phyloP scores from a whole-genome alignment of 768 basidiomycete genomes.

The Rhizopogon vulgaris region DNA sequence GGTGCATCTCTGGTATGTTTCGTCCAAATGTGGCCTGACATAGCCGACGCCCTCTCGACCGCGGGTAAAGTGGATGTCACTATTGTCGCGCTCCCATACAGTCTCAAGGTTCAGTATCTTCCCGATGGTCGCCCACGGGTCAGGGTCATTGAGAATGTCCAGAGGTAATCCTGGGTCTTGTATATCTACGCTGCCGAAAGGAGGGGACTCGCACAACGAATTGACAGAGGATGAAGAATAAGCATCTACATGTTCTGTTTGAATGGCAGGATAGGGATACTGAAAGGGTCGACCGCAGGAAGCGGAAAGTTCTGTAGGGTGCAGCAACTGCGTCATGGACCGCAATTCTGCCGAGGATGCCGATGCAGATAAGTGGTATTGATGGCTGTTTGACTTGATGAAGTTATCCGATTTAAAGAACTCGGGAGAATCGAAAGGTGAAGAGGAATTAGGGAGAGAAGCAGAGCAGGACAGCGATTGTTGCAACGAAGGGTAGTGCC shows the following conservation, averaged over 20 bases:
- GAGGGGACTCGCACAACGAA: not conserved
- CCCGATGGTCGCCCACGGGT: constrained; percentile 26
- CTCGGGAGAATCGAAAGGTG: not conserved
- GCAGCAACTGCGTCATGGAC: not conserved
- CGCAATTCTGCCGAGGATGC: not conserved
- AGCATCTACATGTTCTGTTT: not conserved
- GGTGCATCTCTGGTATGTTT: not conserved
- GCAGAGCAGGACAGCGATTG: not conserved
- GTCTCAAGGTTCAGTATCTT: constrained; percentile 15
- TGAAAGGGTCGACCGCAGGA: not conserved
- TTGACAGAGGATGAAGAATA: not conserved
- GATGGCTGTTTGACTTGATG: not conserved
- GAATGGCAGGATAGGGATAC: not conserved
- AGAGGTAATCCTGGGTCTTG: constrained; percentile 6
- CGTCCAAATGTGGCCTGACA: not conserved
- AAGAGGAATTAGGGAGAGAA: not conserved
- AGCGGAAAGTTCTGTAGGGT: not conserved
- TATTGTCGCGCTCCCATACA: not conserved
- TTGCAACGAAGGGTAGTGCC: too few species aligned
- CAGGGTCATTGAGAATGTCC: constrained; percentile 24
- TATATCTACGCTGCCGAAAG: not conserved
- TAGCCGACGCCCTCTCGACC: constrained; percentile 23
- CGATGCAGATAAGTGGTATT: not conserved
- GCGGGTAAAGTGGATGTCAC: constrained; percentile 13
- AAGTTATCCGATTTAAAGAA: not conserved